Percentiles rank a stretch among this genome's conserved stretches.
Conservation (phyloP, 345 rosid genomes). For the Eucalyptus fibrosa region DNA sequence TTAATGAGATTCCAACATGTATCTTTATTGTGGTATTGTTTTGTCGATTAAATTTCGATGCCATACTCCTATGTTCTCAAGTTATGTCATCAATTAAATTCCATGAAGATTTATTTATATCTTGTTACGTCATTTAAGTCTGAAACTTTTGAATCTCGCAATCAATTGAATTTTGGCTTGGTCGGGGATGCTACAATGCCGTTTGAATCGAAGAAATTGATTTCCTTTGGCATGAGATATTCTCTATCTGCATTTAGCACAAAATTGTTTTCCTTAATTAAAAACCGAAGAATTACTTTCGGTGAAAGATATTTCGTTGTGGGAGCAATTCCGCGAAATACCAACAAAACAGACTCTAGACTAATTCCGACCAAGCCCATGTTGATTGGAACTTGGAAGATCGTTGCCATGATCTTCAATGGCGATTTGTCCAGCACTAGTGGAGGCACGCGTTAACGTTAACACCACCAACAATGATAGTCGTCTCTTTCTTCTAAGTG, state of each 20-base stretch:
- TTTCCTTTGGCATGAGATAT: too few species aligned
- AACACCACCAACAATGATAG: not conserved
- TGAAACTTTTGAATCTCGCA: too few species aligned
- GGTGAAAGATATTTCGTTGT: fast-evolving
- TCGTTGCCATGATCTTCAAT: not conserved
- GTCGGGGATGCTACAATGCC: not conserved
- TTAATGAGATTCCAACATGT: not conserved
- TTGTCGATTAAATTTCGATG: too few species aligned
- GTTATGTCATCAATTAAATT: not conserved
- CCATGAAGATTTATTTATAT: fast-evolving
- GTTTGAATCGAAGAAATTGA: not conserved
- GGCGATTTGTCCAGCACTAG: not conserved
- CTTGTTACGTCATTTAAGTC: not conserved
- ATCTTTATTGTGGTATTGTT: too few species aligned
- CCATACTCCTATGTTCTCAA: not conserved
- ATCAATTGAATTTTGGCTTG: not conserved
- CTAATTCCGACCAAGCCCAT: not conserved
- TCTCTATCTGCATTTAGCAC: not conserved
- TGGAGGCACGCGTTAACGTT: not conserved
- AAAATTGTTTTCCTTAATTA: too few species aligned
- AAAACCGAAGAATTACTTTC: too few species aligned
- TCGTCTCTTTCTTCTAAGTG: not conserved
- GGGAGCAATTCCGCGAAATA: fast-evolving
- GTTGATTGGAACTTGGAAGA: not conserved
- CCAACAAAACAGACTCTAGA: not conserved